These are phyloP conservation scores for Chondrostereum purpureum DNA, from an alignment of 1,284 basidiomycete genomes.

Conservation along the genomic window DNA sequence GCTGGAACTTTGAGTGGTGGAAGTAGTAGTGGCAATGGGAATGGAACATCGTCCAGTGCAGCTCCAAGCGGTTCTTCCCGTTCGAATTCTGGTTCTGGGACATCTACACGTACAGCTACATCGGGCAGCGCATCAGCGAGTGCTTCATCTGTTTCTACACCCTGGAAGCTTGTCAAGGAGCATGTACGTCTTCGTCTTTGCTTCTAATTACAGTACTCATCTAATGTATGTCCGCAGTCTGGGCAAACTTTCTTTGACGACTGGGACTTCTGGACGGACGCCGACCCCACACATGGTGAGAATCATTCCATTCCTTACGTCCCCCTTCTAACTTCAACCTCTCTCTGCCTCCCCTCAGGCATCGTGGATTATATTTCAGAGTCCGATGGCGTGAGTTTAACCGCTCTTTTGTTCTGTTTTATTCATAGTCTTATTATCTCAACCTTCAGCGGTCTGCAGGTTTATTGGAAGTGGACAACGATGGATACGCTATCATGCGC, in stretches of 20 bases:
- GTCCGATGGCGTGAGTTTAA: background rate
- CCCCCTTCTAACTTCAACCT: background rate
- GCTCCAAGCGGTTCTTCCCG: background rate
- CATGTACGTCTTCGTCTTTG: slow-evolving; percentile 22
- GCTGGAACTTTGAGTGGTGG: background rate
- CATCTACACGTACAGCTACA: slow-evolving; percentile 12
- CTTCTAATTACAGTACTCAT: background rate
- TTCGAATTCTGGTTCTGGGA: background rate
- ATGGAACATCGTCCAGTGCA: background rate
- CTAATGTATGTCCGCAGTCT: slow-evolving; percentile 27
- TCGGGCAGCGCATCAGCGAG: slow-evolving; percentile 16
- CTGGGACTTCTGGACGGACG: slow-evolving; percentile 67
- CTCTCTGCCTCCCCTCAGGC: background rate
- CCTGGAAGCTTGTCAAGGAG: slow-evolving; percentile 29
- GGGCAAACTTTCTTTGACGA: slow-evolving; percentile 73
- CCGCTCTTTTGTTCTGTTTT: too few species aligned
- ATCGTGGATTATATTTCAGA: background rate
- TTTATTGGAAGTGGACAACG: background rate
- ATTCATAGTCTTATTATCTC: too few species aligned
- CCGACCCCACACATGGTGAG: slow-evolving; percentile 78
- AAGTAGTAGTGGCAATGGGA: background rate
- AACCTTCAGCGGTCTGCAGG: background rate
- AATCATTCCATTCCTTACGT: slow-evolving; percentile 8
- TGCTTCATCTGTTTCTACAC: slow-evolving; percentile 4
- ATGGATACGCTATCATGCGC: background rate